These are phyloP conservation scores for Russula ochroleuca DNA, from an alignment of 768 basidiomycete genomes.

Conservation along the genomic window DNA sequence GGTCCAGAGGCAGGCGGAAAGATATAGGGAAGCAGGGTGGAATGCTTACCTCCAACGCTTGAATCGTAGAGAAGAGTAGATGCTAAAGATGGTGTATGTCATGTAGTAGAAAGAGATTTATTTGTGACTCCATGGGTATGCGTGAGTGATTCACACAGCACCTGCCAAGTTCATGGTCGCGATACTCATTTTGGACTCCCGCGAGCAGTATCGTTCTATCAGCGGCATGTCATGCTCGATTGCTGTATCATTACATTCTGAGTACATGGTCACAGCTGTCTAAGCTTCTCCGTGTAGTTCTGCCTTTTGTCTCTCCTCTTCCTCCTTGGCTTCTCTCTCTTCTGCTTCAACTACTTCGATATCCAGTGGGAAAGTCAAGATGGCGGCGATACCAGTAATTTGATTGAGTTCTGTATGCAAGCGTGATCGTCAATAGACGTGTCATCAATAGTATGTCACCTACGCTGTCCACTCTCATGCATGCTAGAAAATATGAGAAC, in stretches of 20 bases:
- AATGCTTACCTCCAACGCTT: constrained; percentile 64
- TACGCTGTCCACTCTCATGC: constrained; percentile 99
- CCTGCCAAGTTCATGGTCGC: too few species aligned
- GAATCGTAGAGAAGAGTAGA: background rate
- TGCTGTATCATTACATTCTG: background rate
- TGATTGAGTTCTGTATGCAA: constrained; percentile 85
- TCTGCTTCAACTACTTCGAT: constrained; percentile 93
- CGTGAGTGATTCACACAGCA: too few species aligned
- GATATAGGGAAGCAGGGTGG: constrained; percentile 87
- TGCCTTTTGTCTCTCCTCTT: constrained; percentile 32
- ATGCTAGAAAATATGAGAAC: constrained; percentile 98
- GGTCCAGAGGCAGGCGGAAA: constrained; percentile 67
- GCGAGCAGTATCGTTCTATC: background rate
- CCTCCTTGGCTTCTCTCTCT: constrained; percentile 68
- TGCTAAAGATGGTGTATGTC: background rate
- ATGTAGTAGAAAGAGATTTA: background rate
- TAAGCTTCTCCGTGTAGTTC: constrained; percentile 12
- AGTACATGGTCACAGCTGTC: background rate
- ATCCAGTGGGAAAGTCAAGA: constrained; percentile 93
- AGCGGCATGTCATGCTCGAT: background rate
- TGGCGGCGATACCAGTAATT: constrained; percentile 90
- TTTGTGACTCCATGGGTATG: background rate
- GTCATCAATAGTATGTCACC: constrained; percentile 33
- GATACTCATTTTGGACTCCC: background rate
- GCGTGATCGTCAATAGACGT: background rate